Evolutionary conservation across 2,329 filamentous ascomycete genomes (phyloP).

Genomic region (Cladosporium cucumerinum): DNA sequence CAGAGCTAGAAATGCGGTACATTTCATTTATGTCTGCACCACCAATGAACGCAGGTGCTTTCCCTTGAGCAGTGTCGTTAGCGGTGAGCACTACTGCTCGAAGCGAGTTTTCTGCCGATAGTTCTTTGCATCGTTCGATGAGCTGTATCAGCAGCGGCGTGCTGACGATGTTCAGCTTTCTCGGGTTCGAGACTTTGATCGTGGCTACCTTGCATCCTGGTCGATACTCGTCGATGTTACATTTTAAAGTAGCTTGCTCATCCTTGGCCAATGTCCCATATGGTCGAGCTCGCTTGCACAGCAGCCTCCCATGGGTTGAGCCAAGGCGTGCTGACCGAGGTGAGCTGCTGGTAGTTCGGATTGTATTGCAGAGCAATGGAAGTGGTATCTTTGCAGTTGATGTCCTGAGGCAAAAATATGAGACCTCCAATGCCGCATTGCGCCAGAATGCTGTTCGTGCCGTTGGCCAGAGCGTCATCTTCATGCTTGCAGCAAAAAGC

Average conservation of each 20-base stretch:
- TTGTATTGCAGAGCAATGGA: neutral
- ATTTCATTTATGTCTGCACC: conserved; percentile 33
- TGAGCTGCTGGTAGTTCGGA: neutral
- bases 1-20: conserved; percentile 23
- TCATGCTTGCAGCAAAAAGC: neutral
- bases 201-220: conserved; percentile 22
- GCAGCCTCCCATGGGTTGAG: neutral
- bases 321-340: neutral
- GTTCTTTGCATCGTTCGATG: conserved; percentile 17
- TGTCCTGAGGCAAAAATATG: neutral
- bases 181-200: conserved; percentile 27
- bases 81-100: conserved; percentile 29
- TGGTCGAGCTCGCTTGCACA: neutral
- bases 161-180: conserved; percentile 30
- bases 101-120: conserved; percentile 20
- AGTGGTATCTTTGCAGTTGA: neutral
- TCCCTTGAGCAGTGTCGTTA: conserved; percentile 20
- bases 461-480: neutral
- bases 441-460: neutral
- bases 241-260: neutral
- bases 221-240: conserved; percentile 2
- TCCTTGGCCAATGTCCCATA: neutral
- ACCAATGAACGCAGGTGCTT: conserved; percentile 30
- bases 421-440: neutral
- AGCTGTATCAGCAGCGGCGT: conserved; percentile 23